Evolutionary conservation across 208 protist genomes (phyloP).

Genomic region (Trypanosoma caninum): DNA sequence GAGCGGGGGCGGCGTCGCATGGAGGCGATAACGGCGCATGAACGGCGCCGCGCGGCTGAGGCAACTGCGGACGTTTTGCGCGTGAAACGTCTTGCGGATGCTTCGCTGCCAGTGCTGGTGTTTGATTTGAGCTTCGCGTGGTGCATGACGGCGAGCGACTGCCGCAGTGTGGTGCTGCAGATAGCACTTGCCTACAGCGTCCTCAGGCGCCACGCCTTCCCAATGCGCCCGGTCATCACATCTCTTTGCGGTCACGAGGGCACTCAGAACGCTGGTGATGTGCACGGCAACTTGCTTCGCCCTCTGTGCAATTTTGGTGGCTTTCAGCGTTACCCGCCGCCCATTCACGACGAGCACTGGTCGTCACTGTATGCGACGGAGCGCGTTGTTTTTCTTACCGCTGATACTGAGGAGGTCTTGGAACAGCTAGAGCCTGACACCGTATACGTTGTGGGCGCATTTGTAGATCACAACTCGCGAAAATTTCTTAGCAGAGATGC

Average conservation of each 20-base stretch:
- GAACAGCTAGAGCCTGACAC: slow-evolving; percentile 43
- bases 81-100: slow-evolving; percentile 30
- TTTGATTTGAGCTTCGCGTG: slow-evolving; percentile 88
- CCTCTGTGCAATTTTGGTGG: slow-evolving; percentile 53
- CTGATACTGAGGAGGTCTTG: slow-evolving; percentile 66
- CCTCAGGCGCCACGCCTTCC: slow-evolving; percentile 62
- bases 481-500: slow-evolving; percentile 64
- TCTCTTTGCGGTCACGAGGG: slow-evolving; percentile 48
- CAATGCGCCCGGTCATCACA: slow-evolving; percentile 69
- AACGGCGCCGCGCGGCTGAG: slow-evolving; percentile 43
- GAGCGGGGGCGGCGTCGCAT: slow-evolving; percentile 37
- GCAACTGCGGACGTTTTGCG: slow-evolving; percentile 22
- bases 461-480: slow-evolving; percentile 87
- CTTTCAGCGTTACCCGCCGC: slow-evolving; percentile 58
- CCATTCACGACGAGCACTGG: slow-evolving; percentile 58
- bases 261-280: neutral
- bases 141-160: slow-evolving; percentile 78
- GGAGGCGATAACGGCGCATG: slow-evolving; percentile 43
- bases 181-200: slow-evolving; percentile 84
- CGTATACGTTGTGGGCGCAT: slow-evolving; percentile 84
- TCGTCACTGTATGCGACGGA: slow-evolving; percentile 39
- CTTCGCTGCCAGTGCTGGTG: slow-evolving; percentile 50
- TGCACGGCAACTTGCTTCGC: slow-evolving; percentile 35
- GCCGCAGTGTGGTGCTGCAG: slow-evolving; percentile 80
- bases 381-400: slow-evolving; percentile 71